Conservation (phyloP, 2,329 filamentous ascomycete genomes). For the Sphaerulina vaccinii region DNA sequence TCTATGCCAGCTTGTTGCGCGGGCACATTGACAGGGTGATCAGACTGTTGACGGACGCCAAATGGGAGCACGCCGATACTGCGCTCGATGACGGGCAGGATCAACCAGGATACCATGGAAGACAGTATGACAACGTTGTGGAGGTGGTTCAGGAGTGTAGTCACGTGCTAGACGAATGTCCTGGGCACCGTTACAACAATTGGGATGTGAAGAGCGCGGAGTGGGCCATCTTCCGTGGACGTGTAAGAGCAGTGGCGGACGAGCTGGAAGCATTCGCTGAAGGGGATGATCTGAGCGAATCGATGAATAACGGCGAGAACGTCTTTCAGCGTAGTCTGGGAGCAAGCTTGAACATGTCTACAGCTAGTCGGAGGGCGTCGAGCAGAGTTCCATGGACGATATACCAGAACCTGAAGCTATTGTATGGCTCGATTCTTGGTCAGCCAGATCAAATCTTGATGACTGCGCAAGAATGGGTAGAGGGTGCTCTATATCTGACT, state of each 20-base stretch:
- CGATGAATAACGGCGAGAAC: conserved; percentile 39
- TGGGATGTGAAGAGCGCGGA: conserved; percentile 82
- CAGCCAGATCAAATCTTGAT: conserved; percentile 72
- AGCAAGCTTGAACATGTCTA: conserved; percentile 60
- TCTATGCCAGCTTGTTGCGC: conserved; percentile 72
- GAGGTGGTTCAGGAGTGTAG: conserved; percentile 62
- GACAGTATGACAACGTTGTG: conserved; percentile 75
- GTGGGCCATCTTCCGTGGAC: conserved; percentile 80
- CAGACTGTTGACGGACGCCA: conserved; percentile 68
- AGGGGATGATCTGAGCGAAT: conserved; percentile 56
- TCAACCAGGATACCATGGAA: conserved; percentile 68
- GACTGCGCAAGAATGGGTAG: conserved; percentile 84
- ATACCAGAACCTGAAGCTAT: conserved; percentile 76
- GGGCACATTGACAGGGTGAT: conserved; percentile 69
- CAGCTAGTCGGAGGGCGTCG: conserved; percentile 69
- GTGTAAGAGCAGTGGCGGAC: conserved; percentile 59
- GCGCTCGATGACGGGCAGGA: conserved; percentile 58
- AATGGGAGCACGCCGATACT: conserved; percentile 72
- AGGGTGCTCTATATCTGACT: conserved; percentile 78
- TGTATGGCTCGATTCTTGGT: conserved; percentile 81
- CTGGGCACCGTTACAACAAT: conserved; percentile 62
- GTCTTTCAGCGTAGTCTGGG: conserved; percentile 27
- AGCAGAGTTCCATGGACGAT: conserved; percentile 87
- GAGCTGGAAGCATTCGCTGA: conserved; percentile 77
- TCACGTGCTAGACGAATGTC: conserved; percentile 70